Evolutionary conservation across 257 asterid genomes (phyloP).

Genomic region (Nyctanthes arbortristis): DNA sequence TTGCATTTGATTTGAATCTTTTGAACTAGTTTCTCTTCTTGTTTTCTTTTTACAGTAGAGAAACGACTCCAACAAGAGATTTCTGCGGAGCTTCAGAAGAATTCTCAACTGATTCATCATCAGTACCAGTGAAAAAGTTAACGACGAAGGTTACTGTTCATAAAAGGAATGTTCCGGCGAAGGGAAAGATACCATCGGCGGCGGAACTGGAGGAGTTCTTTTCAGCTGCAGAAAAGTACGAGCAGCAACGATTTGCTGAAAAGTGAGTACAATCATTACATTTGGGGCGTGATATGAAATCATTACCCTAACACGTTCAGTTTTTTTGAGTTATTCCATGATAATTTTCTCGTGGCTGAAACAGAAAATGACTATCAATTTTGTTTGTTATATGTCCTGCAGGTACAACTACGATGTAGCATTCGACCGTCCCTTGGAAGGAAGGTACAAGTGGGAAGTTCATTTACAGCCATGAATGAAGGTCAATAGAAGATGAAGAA

Average conservation of each 20-base stretch:
- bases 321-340: constrained; percentile 33
- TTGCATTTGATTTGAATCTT: constrained; percentile 21
- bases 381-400: constrained; percentile 31
- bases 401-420: constrained; percentile 86
- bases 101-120: constrained; percentile 17
- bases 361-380: constrained; percentile 32
- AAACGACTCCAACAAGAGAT: constrained; percentile 53
- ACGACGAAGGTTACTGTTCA: constrained; percentile 24
- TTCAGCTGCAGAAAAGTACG: constrained; percentile 64
- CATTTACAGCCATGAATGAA: constrained; percentile 52
- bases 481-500: constrained; percentile 23
- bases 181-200: constrained; percentile 48
- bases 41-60: constrained; percentile 38
- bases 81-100: constrained; percentile 44
- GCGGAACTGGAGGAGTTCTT: constrained; percentile 83
- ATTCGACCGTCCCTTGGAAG: constrained; percentile 80
- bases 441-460: constrained; percentile 76
- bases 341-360: constrained; percentile 39
- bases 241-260: constrained; percentile 66
- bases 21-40: constrained; percentile 15
- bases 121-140: constrained; percentile 35
- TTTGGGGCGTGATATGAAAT: constrained; percentile 38
- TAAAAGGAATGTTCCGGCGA: constrained; percentile 22
- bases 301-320: constrained; percentile 16
- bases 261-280: constrained; percentile 59